A percentile compares a stretch with the other conserved stretches of the same genome.
phyloP scores from a whole-genome alignment of 345 rosid species.

The Odontarrhena argentea region DNA sequence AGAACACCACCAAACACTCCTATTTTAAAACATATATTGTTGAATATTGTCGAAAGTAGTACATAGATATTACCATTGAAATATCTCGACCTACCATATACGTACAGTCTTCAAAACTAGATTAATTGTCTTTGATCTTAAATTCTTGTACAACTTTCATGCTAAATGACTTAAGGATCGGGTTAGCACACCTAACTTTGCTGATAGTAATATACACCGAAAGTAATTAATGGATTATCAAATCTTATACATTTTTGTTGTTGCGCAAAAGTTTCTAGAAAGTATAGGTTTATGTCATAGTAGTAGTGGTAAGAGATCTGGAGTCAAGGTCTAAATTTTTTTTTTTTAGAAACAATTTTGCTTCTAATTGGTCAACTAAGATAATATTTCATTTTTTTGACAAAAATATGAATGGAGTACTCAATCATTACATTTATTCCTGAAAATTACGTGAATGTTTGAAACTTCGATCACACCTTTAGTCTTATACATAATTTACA shows the following conservation, averaged over 20 bases:
- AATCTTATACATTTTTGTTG: not conserved
- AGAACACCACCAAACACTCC: constrained; percentile 20
- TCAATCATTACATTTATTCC: too few species aligned
- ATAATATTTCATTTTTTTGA: too few species aligned
- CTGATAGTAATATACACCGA: not conserved
- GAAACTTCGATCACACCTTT: too few species aligned
- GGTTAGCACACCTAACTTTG: not conserved
- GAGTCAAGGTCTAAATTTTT: too few species aligned
- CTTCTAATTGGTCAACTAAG: too few species aligned
- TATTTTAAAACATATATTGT: constrained; percentile 1
- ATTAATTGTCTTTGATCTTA: constrained; percentile 16
- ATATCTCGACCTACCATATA: constrained; percentile 11
- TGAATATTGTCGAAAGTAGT: constrained; percentile 3
- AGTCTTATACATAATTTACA: not conserved
- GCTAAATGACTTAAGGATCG: not conserved
- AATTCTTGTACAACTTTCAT: not conserved
- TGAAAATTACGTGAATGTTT: too few species aligned
- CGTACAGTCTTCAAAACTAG: constrained; percentile 4
- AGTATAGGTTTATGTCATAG: too few species aligned
- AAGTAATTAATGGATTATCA: not conserved
- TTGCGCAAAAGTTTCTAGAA: too few species aligned
- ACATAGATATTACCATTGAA: constrained; percentile 6
- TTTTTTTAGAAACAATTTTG: too few species aligned
- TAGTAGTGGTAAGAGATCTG: too few species aligned
- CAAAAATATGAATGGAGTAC: too few species aligned